Base-by-base conservation (phyloP, 371 early-diverging fungal species). In the Mortierella sp. region DNA sequence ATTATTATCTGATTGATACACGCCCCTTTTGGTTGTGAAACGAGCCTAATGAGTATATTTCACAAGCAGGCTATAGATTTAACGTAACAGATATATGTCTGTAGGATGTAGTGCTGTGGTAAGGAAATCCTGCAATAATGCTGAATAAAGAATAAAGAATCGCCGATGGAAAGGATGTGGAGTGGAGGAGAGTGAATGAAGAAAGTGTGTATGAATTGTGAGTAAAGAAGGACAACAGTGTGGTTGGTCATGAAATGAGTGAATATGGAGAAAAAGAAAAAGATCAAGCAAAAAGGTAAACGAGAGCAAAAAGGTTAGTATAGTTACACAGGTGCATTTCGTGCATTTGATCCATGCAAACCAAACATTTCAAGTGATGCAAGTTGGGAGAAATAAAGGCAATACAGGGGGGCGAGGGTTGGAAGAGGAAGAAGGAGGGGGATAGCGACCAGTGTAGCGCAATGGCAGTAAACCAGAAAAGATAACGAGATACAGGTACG, bases 301-400 rank as follows among this genome's bases (percentile, higher is more conserved):
- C 6, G 40, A 40, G 40, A 40, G 6, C 26, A 34, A 37, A n/a
- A n/a, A n/a, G 43, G 42, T 61, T 47, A 28, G 29, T 28, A 61
- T 9, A 45, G 28, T 34, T 22, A 47, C 22, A 56, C 57, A 66
- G 53, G 26, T 51, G 23, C 53, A 51, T 51, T 51, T 26, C 53
- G 28, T 51, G 53, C 53, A 26, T 51, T 51, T 51, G 22, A 8
- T 51, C 28, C 28, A 51, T 32, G 37, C 26, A 43, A 29, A 56
- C 22, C 17, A 37, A 51, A 23, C 26, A 26, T 28, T 51, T 10
- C 22, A 40, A 26, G 26, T 51, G 53, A 51, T 51, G 28, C 53
- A 51, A 26, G 53, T 12, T 22, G 53, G 7, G 13, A 40, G 13
- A 22, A 51, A 51, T 9, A 12, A 47, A 47, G 47, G 47, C 47